Conservation (phyloP, 805 yeast species). For the Yamadazyma takamatsuzukensis region DNA sequence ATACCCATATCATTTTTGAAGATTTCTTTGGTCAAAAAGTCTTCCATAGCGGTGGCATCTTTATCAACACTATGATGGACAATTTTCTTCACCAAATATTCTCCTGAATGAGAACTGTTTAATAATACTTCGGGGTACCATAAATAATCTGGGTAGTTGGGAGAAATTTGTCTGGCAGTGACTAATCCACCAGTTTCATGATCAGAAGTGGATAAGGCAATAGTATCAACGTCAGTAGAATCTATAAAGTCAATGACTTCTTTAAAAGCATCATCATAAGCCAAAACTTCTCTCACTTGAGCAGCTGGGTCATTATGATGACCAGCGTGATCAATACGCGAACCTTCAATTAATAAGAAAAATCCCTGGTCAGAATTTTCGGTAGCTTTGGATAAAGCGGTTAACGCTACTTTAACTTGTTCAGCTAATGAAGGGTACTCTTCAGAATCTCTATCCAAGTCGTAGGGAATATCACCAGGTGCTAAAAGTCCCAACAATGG, state of each 20-base stretch:
- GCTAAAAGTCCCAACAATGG: slow-evolving; percentile 79
- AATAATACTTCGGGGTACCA: slow-evolving; percentile 78
- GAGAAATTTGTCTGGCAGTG: slow-evolving; percentile 73
- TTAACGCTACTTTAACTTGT: slow-evolving; percentile 69
- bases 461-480: slow-evolving; percentile 76
- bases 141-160: slow-evolving; percentile 72
- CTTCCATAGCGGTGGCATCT: slow-evolving; percentile 21
- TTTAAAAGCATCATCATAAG: slow-evolving; percentile 75
- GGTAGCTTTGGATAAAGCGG: slow-evolving; percentile 63
- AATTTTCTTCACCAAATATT: slow-evolving; percentile 51
- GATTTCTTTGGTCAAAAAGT: slow-evolving; percentile 51
- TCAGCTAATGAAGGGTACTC: slow-evolving; percentile 76
- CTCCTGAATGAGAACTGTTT: slow-evolving; percentile 74
- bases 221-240: slow-evolving; percentile 66
- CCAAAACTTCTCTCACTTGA: slow-evolving; percentile 84
- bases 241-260: slow-evolving; percentile 71
- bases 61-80: slow-evolving; percentile 15
- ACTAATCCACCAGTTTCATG: slow-evolving; percentile 92
- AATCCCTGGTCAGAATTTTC: slow-evolving; percentile 76
- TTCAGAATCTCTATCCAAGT: slow-evolving; percentile 62
- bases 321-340: slow-evolving; percentile 93
- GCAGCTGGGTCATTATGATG: slow-evolving; percentile 93
- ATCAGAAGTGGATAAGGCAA: slow-evolving; percentile 79
- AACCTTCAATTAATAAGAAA: slow-evolving; percentile 82
- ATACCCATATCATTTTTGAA: slow-evolving; percentile 69